A percentile compares a stretch with the other conserved stretches of the same genome.
Evolutionary conservation across 148 eudicot genomes (phyloP).

Genomic region (Drosera capensis): DNA sequence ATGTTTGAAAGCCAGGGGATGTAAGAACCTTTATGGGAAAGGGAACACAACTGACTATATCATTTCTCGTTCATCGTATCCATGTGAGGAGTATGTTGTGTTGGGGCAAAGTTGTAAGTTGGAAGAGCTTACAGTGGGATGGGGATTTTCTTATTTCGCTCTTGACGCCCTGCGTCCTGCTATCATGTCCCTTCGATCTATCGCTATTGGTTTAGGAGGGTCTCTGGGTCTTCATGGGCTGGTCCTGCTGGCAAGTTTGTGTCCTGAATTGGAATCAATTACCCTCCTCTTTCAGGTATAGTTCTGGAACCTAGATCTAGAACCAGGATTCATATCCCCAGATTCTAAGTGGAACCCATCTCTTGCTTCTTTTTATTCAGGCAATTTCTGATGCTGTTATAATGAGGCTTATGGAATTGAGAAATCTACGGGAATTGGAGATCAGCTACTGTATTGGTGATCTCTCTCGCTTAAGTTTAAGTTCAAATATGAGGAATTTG

Average conservation of each 20-base stretch:
- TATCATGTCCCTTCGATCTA: constrained; percentile 26
- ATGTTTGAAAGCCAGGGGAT: constrained; percentile 49
- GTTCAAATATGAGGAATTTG: constrained; percentile 34
- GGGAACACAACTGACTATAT: constrained; percentile 10
- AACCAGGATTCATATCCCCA: no score
- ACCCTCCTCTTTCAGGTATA: constrained; percentile 79
- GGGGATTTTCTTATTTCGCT: constrained; percentile 66
- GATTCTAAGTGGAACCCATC: no score
- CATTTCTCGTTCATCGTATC: constrained; percentile 5
- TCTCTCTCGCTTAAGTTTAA: constrained; percentile 37
- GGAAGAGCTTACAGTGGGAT: constrained; percentile 60
- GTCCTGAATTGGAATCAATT: constrained; percentile 58
- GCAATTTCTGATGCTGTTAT: constrained; percentile 46
- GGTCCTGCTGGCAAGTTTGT: constrained; percentile 29
- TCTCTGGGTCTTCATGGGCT: constrained; percentile 57
- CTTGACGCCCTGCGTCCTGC: constrained; percentile 39
- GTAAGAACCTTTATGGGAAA: constrained; percentile 28
- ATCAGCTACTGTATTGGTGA: constrained; percentile 82
- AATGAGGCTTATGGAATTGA: constrained; percentile 24
- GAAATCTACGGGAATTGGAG: constrained; percentile 41
- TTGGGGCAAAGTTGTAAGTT: constrained; percentile 43
- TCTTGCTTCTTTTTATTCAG: constrained; percentile 28
- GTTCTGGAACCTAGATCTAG: background rate
- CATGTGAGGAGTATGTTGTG: constrained; percentile 18
- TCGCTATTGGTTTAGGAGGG: constrained; percentile 75